phyloP scores from a whole-genome alignment of 345 rosid genomes.

The Mangifera indica region DNA sequence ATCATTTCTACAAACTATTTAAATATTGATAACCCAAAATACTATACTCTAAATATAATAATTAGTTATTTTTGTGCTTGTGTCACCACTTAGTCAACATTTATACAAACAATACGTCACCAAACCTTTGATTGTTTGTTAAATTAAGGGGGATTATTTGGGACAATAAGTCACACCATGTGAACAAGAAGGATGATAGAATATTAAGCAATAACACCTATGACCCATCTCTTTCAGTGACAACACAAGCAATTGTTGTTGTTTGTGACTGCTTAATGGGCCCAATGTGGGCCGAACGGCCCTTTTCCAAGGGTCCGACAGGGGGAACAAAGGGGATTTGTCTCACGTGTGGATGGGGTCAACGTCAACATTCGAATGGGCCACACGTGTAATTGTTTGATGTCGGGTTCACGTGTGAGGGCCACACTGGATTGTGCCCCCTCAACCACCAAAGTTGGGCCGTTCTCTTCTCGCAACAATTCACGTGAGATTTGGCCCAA shows the following conservation, averaged over 20 bases:
- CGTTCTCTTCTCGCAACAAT: slow-evolving; percentile 9
- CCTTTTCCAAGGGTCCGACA: slow-evolving; percentile 15
- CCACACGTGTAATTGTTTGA: slow-evolving; percentile 37
- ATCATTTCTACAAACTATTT: too few relatives aligned
- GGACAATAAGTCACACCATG: not conserved
- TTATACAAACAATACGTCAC: not conserved
- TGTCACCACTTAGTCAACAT: not conserved
- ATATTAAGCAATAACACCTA: not conserved
- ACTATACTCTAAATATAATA: too few relatives aligned
- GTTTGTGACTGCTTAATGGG: too few relatives aligned
- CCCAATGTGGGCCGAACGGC: slow-evolving; percentile 18
- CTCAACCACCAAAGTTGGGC: slow-evolving; percentile 23
- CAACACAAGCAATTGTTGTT: not conserved
- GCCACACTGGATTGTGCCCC: slow-evolving; percentile 24
- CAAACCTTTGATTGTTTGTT: not conserved
- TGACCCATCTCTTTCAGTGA: not conserved
- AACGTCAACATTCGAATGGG: slow-evolving; percentile 23
- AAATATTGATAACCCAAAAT: too few relatives aligned
- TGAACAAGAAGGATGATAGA: not conserved
- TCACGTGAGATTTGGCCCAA: slow-evolving; percentile 43
- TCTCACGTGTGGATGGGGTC: slow-evolving; percentile 54
- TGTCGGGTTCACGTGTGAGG: slow-evolving; percentile 27
- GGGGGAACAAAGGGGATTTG: slow-evolving; percentile 22
- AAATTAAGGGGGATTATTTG: not conserved
- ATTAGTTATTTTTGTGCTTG: not conserved